Base-by-base conservation (phyloP, 306 rosid species). In the Cicer cuneatum region DNA sequence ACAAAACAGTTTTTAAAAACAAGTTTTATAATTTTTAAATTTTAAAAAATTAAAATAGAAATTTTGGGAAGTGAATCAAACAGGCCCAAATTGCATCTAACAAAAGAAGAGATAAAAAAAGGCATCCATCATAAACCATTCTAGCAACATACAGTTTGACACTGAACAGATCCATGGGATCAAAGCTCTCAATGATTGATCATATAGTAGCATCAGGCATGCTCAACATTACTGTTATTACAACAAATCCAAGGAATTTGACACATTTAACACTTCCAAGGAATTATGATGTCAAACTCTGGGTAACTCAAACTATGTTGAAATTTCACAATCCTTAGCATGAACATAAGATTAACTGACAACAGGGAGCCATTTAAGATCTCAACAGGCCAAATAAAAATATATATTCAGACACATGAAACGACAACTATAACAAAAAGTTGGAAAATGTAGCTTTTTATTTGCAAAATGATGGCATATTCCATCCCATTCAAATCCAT, bases 401-500 rank as follows among this genome's bases (percentile, higher is more conserved):
- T 7, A 72, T 7, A 65, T 37, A 70, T 38, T 66, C 69, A 60
- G 63, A 39, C 38, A 56, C 70, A 11, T 49, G 21, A 13, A 65
- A 53, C 48, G 15, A 13, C 66, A 64, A 58, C 70, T 47, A 75
- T 48, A 18, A 51, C 52, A 67, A 48, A 19, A 66, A 58, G 80
- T 56, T 72, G 45, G 73, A 62, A 85, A 76, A 80, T 53, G 81
- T 71, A 66, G 70, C 82, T 72, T 86, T 21, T 93, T 90, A 93
- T 90, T 90, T 80, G 95, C 87, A 85, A 77, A 83, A 69, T 62
- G 86, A 85, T 57, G 85, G 84, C 78, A 89, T n/a, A 33, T 69
- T 71, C 89, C 86, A 87, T 78, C 82, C 73, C 81, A 52, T 75
- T 61, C 38, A 75, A 53, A 73, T 69, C 83, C 77, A 66, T 73